Evolutionary conservation across 139 green algal species (phyloP).

Genomic region (Eudorina sp.): DNA sequence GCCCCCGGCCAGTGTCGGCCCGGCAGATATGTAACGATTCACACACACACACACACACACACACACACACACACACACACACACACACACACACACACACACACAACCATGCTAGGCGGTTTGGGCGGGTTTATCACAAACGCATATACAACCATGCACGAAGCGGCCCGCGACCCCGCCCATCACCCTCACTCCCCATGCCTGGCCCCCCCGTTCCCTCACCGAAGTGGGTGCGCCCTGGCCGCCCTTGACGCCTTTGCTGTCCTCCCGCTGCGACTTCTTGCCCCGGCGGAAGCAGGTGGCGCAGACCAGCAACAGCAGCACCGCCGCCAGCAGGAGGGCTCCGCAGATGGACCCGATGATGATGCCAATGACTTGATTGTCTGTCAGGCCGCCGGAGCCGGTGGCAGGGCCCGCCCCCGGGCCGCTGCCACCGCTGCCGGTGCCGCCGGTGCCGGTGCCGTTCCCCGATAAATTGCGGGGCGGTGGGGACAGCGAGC

Average conservation of each 20-base stretch:
- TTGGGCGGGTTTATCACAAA: too few relatives aligned
- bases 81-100: too few relatives aligned
- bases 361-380: background rate
- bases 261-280: background rate
- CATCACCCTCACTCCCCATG: background rate
- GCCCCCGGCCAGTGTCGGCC: too few relatives aligned
- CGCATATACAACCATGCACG: too few relatives aligned
- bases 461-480: background rate
- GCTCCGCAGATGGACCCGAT: background rate
- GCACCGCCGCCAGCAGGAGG: background rate
- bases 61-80: too few relatives aligned
- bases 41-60: too few relatives aligned
- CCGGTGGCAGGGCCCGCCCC: too few relatives aligned
- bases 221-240: background rate
- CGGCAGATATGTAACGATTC: too few relatives aligned
- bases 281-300: background rate
- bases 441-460: background rate
- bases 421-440: background rate
- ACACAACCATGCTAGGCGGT: too few relatives aligned
- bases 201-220: background rate
- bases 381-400: background rate
- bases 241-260: background rate
- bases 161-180: too few relatives aligned
- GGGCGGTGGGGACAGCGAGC: background rate
- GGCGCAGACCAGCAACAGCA: background rate